These are phyloP conservation scores for Primulina huaijiensis DNA, from an alignment of 257 asterid genomes.

Conservation along the genomic window DNA sequence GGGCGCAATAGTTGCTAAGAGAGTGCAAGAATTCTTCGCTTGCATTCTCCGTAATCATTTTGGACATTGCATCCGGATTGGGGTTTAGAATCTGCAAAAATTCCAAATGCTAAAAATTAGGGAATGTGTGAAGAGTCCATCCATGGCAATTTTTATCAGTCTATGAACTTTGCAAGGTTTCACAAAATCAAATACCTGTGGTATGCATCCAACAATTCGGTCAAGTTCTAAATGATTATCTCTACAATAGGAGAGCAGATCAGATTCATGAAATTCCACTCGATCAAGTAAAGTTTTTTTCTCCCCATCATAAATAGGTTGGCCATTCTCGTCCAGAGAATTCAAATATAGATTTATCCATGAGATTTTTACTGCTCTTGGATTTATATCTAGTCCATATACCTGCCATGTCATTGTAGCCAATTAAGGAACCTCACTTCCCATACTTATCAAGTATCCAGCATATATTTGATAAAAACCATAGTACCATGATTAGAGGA, in stretches of 20 bases:
- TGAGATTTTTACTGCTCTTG: conserved; percentile 90
- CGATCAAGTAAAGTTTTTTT: conserved; percentile 85
- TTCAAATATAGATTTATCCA: conserved; percentile 96
- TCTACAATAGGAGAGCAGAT: conserved; percentile 87
- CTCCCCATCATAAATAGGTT: conserved; percentile 74
- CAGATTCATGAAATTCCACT: conserved; percentile 94
- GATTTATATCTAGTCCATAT: conserved; percentile 98
- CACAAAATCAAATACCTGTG: conserved; percentile 62
- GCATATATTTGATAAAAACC: conserved; percentile 13
- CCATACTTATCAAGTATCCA: conserved; percentile 19
- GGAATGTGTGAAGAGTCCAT: not conserved
- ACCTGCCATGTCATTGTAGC: conserved; percentile 51
- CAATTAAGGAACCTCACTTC: conserved; percentile 25
- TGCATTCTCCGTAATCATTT: conserved; percentile 88
- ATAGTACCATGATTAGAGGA: not conserved
- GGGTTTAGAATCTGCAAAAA: conserved; percentile 89
- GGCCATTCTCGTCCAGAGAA: conserved; percentile 90
- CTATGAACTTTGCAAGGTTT: not conserved
- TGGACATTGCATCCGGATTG: conserved; percentile 99
- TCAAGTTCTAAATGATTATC: conserved; percentile 86
- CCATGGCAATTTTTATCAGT: not conserved
- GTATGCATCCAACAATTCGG: conserved; percentile 97
- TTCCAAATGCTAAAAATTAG: not conserved
- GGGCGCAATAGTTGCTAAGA: conserved; percentile 94
- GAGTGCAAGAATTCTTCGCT: conserved; percentile 90